These are phyloP conservation scores for Rosa chinensis DNA, from an alignment of 306 rosid species.

Conservation along the genomic window DNA sequence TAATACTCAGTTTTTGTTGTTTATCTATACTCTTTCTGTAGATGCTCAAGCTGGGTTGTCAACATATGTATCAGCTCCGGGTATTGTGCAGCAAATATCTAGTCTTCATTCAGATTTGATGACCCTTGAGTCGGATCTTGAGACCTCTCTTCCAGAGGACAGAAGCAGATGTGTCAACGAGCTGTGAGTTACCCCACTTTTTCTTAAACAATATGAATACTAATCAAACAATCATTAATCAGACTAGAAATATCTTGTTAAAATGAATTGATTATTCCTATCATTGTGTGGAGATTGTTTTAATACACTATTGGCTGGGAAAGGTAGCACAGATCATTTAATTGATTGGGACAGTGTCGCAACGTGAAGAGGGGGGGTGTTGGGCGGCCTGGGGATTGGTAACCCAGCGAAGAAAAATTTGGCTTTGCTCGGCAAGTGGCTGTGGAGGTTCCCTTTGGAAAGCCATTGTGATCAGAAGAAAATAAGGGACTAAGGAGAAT, in stretches of 20 bases:
- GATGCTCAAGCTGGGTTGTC: slow-evolving; percentile 83
- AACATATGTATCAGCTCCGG: slow-evolving; percentile 96
- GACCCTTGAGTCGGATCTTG: slow-evolving; percentile 85
- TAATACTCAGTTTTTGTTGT: slow-evolving; percentile 2
- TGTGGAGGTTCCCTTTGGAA: neutral
- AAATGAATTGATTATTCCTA: slow-evolving; percentile 10
- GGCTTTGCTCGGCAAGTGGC: neutral
- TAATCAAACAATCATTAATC: neutral
- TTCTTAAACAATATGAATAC: neutral
- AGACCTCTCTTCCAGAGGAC: slow-evolving; percentile 95
- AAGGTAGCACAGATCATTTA: neutral
- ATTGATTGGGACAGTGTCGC: neutral
- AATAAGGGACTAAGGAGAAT: neutral
- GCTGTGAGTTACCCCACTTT: slow-evolving; percentile 59
- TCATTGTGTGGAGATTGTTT: neutral
- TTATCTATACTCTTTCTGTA: slow-evolving; percentile 28
- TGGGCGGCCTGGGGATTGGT: neutral
- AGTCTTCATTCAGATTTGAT: slow-evolving; percentile 80
- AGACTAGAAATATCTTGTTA: neutral
- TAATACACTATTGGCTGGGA: neutral
- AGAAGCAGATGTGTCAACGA: slow-evolving; percentile 91
- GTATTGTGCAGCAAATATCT: slow-evolving; percentile 91
- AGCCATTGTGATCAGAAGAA: neutral
- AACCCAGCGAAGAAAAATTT: neutral
- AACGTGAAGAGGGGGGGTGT: neutral